Evolutionary conservation across 257 asterid species (phyloP).

Genomic region (Salvia hispanica): DNA sequence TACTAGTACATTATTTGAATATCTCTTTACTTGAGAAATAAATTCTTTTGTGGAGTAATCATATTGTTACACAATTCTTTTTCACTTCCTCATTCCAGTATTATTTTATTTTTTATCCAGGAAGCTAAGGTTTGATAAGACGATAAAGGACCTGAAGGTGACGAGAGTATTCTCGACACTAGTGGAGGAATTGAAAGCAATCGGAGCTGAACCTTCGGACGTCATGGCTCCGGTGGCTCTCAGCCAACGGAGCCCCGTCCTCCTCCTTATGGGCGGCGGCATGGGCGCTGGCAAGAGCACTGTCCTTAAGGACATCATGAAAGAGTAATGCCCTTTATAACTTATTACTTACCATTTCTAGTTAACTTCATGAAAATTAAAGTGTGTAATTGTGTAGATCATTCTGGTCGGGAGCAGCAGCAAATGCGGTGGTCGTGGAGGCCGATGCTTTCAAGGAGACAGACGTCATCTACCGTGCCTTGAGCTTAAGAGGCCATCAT

Average conservation of each 20-base stretch:
- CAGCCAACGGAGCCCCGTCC: conserved; percentile 76
- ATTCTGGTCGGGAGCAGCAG: conserved; percentile 79
- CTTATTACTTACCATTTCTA: neutral
- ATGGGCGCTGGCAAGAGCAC: conserved; percentile 99
- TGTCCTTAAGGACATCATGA: conserved; percentile 83
- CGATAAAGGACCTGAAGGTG: conserved; percentile 73
- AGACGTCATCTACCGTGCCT: conserved; percentile 81
- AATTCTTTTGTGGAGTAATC: too few relatives aligned
- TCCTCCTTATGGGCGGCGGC: conserved; percentile 97
- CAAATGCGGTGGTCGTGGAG: conserved; percentile 87
- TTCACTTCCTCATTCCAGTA: too few relatives aligned
- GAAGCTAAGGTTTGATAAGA: conserved; percentile 82
- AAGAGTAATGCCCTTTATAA: conserved; percentile 56
- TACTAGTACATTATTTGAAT: too few relatives aligned
- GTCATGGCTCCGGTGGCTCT: conserved; percentile 87
- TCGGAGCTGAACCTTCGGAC: conserved; percentile 50
- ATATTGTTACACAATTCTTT: too few relatives aligned
- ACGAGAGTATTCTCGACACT: conserved; percentile 68
- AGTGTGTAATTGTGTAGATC: conserved; percentile 44
- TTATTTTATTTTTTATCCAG: conserved; percentile 32
- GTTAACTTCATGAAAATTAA: too few relatives aligned
- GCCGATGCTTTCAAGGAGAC: conserved; percentile 98
- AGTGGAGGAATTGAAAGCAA: conserved; percentile 86
- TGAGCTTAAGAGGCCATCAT: conserved; percentile 83
- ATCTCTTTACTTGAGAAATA: too few relatives aligned